These are phyloP conservation scores for Pseudogymnoascus destructans DNA, from an alignment of 2,329 filamentous ascomycete species.

Conservation along the genomic window DNA sequence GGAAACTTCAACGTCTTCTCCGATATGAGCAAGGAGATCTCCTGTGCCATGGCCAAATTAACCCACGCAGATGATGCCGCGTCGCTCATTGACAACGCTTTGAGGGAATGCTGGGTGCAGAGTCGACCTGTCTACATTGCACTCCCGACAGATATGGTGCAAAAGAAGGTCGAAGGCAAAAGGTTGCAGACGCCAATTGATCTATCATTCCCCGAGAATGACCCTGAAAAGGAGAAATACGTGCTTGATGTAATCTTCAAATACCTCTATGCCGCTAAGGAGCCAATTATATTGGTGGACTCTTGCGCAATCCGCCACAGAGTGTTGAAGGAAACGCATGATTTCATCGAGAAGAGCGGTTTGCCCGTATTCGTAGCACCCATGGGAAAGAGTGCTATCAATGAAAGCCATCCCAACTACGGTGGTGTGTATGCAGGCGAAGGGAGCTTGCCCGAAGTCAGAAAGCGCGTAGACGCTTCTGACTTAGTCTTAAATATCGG, in stretches of 20 bases:
- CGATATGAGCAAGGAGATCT: slow-evolving; percentile 62
- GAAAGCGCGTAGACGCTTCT: slow-evolving; percentile 50
- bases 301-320: slow-evolving; percentile 69
- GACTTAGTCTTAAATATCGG: slow-evolving; percentile 62
- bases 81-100: slow-evolving; percentile 61
- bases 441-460: slow-evolving; percentile 53
- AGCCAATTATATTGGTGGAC: slow-evolving; percentile 69
- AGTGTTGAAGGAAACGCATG: slow-evolving; percentile 58
- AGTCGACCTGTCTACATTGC: slow-evolving; percentile 75
- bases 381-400: slow-evolving; percentile 76
- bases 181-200: slow-evolving; percentile 59
- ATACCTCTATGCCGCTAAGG: slow-evolving; percentile 58
- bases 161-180: slow-evolving; percentile 61
- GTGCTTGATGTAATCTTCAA: slow-evolving; percentile 69
- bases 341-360: slow-evolving; percentile 57
- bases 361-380: slow-evolving; percentile 78
- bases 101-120: slow-evolving; percentile 59
- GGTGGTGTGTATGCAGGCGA: slow-evolving; percentile 78
- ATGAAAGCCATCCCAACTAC: slow-evolving; percentile 63
- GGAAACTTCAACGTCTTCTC: slow-evolving; percentile 75
- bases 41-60: slow-evolving; percentile 57
- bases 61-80: slow-evolving; percentile 58
- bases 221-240: slow-evolving; percentile 61
- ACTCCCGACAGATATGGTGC: slow-evolving; percentile 68
- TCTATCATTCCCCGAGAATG: slow-evolving; percentile 49